Evolutionary conservation across 1,139 yeast species (phyloP), one percentile per base, ranked within the genome.

Genomic region (Eremothecium cymbalariae): DNA sequence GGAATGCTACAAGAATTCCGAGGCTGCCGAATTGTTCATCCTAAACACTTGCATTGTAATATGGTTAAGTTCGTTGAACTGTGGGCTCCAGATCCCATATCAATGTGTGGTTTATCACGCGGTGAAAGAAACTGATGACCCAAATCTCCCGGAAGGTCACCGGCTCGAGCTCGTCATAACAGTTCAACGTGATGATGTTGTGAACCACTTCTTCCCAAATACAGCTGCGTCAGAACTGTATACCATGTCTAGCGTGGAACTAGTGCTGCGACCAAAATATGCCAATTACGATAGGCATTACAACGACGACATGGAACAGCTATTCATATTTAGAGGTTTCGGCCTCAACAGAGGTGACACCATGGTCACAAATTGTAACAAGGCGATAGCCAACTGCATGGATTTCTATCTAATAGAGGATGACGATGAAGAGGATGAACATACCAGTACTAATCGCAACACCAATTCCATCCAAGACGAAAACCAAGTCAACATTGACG

Each of bases 301-400:
- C 37, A 60, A 57, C 39, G 48, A 53, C 7, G 42, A 48, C 9
- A 50, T 57, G 4, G 67, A 63, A 31, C 46, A 46, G 3, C 43
- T 63, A 12, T 63, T 63, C 43, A 59, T 62, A 1, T 59, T 55
- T 40, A 51, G 49, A n/a, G 50, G 52, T 38, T 62, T 62, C 46
- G 67, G 67, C 1, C 44, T 55, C 11, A 61, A 62, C 37, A 50
- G 59, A 36, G 66, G 66, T 3, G 60, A 61, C 31, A 57, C 55
- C 17, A 44, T 63, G 53, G 61, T 62, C 3, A 44, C 41, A 13
- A 55, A 53, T 38, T 50, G 58, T 33, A 49, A 53, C 38, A 45
- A 45, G 8, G 58, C 58, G 8, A 32, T 57, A 13, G 51, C 54
- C 5, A 37, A 44, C 14, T 55, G 59, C 31, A 40, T 55, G 45